These are phyloP conservation scores for Trichoderma aggressivum DNA, from an alignment of 2,329 filamentous ascomycete species.

Conservation along the genomic window DNA sequence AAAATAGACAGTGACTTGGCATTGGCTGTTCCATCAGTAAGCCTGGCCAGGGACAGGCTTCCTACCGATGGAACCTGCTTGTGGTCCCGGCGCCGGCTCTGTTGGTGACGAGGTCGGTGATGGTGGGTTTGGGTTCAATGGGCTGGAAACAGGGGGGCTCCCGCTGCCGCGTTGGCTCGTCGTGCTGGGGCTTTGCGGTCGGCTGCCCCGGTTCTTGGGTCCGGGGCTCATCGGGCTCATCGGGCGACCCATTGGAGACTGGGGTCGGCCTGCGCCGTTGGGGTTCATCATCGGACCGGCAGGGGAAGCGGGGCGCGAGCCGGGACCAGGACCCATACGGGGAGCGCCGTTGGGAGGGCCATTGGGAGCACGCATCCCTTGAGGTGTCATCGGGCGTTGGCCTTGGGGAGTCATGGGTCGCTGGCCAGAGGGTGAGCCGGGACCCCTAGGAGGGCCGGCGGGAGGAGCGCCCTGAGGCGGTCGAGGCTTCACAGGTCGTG, in stretches of 20 bases:
- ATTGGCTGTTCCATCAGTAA: slow-evolving; percentile 31
- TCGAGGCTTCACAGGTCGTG: slow-evolving; percentile 85
- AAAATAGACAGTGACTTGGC: slow-evolving; percentile 3
- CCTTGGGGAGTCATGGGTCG: slow-evolving; percentile 30
- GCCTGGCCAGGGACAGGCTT: slow-evolving; percentile 58
- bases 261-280: slow-evolving; percentile 24
- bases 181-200: slow-evolving; percentile 43
- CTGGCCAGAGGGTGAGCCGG: slow-evolving; percentile 32
- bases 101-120: slow-evolving; percentile 22
- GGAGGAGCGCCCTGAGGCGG: slow-evolving; percentile 53
- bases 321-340: slow-evolving; percentile 29
- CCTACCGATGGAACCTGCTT: slow-evolving; percentile 45
- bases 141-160: slow-evolving; percentile 44
- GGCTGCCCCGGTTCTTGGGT: slow-evolving; percentile 34
- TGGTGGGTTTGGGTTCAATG: slow-evolving; percentile 41
- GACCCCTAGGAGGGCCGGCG: slow-evolving; percentile 25
- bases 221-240: slow-evolving; percentile 44
- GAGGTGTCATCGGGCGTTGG: slow-evolving; percentile 40
- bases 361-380: slow-evolving; percentile 36
- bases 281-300: slow-evolving; percentile 32
- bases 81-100: slow-evolving; percentile 32
- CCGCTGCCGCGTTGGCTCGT: slow-evolving; percentile 40
- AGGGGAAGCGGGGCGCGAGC: slow-evolving; percentile 43
- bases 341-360: slow-evolving; percentile 41
- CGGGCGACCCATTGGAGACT: slow-evolving; percentile 35